phyloP scores from a whole-genome alignment of 2,329 filamentous ascomycete genomes.

The Rhynchosporium graminicola region DNA sequence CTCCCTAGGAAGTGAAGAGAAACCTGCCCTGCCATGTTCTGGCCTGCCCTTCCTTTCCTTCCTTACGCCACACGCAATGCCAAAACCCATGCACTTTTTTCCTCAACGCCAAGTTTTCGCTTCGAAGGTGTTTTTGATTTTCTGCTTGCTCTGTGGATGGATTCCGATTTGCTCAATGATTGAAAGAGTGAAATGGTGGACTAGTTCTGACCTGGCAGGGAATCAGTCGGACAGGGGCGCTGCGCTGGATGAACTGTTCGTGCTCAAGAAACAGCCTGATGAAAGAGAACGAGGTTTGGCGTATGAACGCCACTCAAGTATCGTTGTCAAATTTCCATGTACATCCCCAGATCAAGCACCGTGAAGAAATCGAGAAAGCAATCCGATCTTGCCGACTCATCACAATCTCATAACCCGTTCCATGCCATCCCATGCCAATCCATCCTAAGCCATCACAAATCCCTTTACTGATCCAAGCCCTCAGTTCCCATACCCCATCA shows the following conservation, averaged over 20 bases:
- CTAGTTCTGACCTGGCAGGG: too few species aligned
- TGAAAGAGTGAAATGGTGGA: neutral
- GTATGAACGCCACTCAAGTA: too few species aligned
- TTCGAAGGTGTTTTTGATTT: neutral
- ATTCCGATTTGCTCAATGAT: neutral
- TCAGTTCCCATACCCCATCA: constrained; percentile 46
- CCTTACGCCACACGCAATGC: constrained; percentile 9
- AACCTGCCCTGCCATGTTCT: neutral
- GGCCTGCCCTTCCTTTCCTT: neutral
- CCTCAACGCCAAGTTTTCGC: constrained; percentile 3
- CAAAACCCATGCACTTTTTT: neutral
- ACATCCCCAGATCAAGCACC: too few species aligned
- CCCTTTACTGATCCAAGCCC: neutral
- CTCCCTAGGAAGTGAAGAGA: neutral
- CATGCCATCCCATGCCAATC: too few species aligned
- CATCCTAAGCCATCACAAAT: neutral
- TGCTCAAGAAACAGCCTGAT: too few species aligned
- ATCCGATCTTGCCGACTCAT: too few species aligned
- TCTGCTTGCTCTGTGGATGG: neutral
- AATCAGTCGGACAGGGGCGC: too few species aligned
- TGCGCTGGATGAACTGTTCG: too few species aligned
- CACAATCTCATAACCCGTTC: too few species aligned
- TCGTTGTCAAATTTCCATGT: too few species aligned
- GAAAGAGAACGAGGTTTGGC: too few species aligned
- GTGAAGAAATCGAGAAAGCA: too few species aligned